phyloP scores from a whole-genome alignment of 2,329 filamentous ascomycete species.

The Aspergillus chevalieri region DNA sequence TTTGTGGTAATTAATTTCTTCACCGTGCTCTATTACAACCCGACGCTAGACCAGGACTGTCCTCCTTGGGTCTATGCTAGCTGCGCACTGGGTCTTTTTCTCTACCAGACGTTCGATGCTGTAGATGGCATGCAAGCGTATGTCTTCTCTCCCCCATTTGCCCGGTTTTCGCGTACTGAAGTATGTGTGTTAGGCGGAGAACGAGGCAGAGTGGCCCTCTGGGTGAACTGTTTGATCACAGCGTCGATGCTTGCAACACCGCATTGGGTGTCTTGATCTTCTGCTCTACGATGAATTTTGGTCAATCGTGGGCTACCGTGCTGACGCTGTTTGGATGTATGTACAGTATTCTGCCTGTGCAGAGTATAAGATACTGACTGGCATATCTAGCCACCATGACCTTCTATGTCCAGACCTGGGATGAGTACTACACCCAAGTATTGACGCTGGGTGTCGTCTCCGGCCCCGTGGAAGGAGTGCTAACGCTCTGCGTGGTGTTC shows the following conservation, averaged over 20 bases:
- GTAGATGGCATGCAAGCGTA: constrained; percentile 92
- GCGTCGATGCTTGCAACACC: constrained; percentile 94
- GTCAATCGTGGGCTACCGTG: constrained; percentile 85
- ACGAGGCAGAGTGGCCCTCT: constrained; percentile 89
- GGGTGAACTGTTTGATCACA: constrained; percentile 95
- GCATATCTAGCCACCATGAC: constrained; percentile 63
- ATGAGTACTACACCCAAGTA: constrained; percentile 97
- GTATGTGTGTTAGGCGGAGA: constrained; percentile 55
- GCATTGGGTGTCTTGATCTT: constrained; percentile 90
- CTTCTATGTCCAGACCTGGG: constrained; percentile 99
- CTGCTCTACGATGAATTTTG: constrained; percentile 84
- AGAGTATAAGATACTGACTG: constrained; percentile 2
- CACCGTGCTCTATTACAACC: constrained; percentile 92
- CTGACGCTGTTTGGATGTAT: constrained; percentile 73
- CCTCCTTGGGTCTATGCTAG: constrained; percentile 91
- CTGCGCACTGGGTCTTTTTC: constrained; percentile 82
- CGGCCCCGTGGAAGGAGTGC: constrained; percentile 88
- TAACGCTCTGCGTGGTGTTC: constrained; percentile 77
- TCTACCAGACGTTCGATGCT: constrained; percentile 98
- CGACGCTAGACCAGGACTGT: constrained; percentile 87
- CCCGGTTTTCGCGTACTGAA: constrained; percentile 1
- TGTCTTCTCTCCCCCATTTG: constrained; percentile 31
- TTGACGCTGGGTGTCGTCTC: constrained; percentile 87
- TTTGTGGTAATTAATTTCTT: constrained; percentile 87
- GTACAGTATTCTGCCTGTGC: constrained; percentile 21